Percentiles rank a stretch among this genome's conserved stretches.
Evolutionary conservation across 768 basidiomycete species (phyloP).

Genomic region (Termitomyces sp.): DNA sequence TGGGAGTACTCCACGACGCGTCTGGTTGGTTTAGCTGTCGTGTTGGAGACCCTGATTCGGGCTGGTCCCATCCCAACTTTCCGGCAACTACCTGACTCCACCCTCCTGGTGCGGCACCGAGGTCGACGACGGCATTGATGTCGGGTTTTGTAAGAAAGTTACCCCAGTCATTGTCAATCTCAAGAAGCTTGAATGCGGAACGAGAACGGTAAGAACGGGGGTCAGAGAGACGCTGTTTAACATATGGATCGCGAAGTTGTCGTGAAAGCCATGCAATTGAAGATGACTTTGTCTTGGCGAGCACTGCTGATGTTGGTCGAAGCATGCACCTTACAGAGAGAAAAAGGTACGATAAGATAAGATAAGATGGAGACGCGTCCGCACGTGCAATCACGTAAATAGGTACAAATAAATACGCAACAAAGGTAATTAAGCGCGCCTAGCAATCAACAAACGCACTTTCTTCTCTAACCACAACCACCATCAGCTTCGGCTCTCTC

Average conservation of each 20-base stretch:
- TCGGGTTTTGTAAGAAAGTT: conserved; percentile 45
- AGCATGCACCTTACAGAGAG: not conserved
- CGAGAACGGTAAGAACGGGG: conserved; percentile 66
- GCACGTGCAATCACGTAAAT: conserved; percentile 28
- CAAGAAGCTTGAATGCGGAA: conserved; percentile 88
- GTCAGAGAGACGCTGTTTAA: conserved; percentile 34
- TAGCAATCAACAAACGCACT: conserved; percentile 26
- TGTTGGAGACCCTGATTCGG: not conserved
- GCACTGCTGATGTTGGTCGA: not conserved
- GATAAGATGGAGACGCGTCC: conserved; percentile 1
- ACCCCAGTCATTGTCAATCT: conserved; percentile 57
- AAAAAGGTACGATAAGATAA: not conserved
- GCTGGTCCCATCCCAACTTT: conserved; percentile 46
- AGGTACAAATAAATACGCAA: conserved; percentile 31
- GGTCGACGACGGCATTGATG: conserved; percentile 67
- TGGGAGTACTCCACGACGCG: not conserved
- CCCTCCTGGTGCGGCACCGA: conserved; percentile 90
- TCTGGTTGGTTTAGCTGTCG: not conserved
- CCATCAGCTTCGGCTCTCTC: conserved; percentile 13
- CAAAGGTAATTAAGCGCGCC: conserved; percentile 31
- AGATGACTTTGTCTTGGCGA: conserved; percentile 29
- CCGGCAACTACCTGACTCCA: conserved; percentile 85
- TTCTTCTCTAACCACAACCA: conserved; percentile 26
- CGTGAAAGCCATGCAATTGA: conserved; percentile 62
- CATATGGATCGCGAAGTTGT: conserved; percentile 67